Conservation (phyloP, 2,329 filamentous ascomycete genomes). For the Aureobasidium leucospermi region DNA sequence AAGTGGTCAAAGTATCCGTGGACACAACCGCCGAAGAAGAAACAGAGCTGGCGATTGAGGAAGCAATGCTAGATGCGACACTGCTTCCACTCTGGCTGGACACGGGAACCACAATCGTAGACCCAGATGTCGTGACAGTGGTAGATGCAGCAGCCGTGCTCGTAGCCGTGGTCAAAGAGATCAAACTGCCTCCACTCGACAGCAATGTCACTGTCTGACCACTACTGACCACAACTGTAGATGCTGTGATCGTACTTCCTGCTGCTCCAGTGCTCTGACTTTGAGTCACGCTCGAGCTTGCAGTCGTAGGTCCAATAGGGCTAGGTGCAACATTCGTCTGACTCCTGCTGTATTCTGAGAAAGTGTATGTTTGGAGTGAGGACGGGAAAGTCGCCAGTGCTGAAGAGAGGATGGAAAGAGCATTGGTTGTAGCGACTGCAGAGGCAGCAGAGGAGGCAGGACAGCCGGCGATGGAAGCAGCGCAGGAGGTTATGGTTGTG, state of each 20-base stretch:
- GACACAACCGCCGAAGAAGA: neutral
- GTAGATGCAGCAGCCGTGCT: neutral
- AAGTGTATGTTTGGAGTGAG: neutral
- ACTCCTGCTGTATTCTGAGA: neutral
- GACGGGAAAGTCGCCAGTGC: slow-evolving; percentile 14
- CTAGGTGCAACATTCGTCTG: too few species aligned
- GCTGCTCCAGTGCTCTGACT: neutral
- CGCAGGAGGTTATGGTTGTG: slow-evolving; percentile 14
- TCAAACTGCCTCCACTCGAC: neutral
- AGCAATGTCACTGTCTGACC: neutral
- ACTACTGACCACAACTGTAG: neutral
- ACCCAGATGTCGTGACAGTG: neutral
- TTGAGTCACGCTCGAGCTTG: neutral
- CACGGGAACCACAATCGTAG: slow-evolving; percentile 5
- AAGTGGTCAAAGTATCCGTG: neutral
- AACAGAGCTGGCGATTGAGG: neutral
- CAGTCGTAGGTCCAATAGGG: slow-evolving; percentile 2
- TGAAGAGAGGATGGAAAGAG: slow-evolving; percentile 15
- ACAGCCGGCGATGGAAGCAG: neutral
- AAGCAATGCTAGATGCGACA: neutral
- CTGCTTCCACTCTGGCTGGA: neutral
- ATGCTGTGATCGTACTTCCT: neutral
- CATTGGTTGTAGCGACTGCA: slow-evolving; percentile 8
- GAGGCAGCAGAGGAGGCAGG: neutral
- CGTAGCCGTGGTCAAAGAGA: neutral